A percentile compares a stretch with the other conserved stretches of the same genome.
phyloP scores from a whole-genome alignment of 345 rosid species.

The Brassica nigra region DNA sequence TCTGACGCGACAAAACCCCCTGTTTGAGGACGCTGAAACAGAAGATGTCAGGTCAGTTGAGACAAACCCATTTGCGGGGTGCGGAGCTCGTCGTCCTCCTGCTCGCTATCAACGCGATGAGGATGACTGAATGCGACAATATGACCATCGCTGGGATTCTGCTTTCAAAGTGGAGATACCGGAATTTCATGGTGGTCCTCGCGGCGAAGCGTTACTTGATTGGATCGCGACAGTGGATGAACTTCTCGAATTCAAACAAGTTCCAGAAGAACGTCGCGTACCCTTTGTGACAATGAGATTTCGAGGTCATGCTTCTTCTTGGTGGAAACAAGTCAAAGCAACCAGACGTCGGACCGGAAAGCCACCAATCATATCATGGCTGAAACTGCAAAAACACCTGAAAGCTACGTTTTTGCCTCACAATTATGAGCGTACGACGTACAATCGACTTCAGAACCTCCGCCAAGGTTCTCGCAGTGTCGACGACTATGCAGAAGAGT shows the following conservation, averaged over 20 bases:
- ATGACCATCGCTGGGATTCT: no score
- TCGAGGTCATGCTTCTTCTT: background rate
- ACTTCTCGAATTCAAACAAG: no score
- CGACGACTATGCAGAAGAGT: no score
- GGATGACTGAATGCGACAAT: background rate
- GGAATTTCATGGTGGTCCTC: no score
- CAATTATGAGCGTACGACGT: background rate
- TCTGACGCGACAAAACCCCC: background rate
- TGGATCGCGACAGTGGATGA: no score
- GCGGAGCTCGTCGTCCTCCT: no score
- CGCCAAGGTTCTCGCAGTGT: no score
- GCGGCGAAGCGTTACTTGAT: no score
- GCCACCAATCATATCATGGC: background rate
- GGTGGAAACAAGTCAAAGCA: background rate
- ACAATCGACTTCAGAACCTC: background rate
- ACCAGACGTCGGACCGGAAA: background rate
- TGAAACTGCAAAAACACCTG: background rate
- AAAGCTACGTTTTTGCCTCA: background rate
- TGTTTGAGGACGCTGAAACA: background rate
- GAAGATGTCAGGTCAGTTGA: background rate
- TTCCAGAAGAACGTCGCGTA: background rate
- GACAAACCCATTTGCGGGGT: background rate
- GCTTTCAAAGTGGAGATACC: no score
- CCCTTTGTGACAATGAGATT: background rate
- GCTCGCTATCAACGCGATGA: background rate